phyloP scores from a whole-genome alignment of 345 rosid species.

The Cochlearia excelsa region DNA sequence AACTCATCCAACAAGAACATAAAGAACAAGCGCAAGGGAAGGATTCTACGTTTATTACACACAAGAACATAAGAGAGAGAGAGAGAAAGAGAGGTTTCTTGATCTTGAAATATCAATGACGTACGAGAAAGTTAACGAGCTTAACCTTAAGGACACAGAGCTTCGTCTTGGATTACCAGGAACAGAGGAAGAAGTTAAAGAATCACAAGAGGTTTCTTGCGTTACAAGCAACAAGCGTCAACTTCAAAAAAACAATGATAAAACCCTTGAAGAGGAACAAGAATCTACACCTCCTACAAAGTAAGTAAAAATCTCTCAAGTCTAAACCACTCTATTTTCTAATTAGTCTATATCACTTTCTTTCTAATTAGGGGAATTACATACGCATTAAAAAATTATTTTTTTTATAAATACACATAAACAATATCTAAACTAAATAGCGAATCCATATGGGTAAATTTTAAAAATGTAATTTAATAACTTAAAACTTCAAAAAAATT shows the following conservation, averaged over 20 bases:
- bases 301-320: constrained; percentile 42
- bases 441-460: too few relatives aligned
- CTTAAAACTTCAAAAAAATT: too few relatives aligned
- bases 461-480: too few relatives aligned
- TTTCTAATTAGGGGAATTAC: too few relatives aligned
- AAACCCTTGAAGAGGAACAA: constrained; percentile 36
- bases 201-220: constrained; percentile 40
- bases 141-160: constrained; percentile 82
- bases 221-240: constrained; percentile 56
- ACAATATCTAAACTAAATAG: too few relatives aligned
- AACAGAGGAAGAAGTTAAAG: constrained; percentile 38
- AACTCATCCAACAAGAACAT: constrained; percentile 19
- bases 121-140: constrained; percentile 49
- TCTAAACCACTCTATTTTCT: neutral
- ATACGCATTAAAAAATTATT: too few relatives aligned
- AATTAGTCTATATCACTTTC: too few relatives aligned
- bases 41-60: neutral
- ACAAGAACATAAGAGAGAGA: constrained; percentile 9
- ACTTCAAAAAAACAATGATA: constrained; percentile 21
- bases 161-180: constrained; percentile 90
- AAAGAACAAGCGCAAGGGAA: constrained; percentile 8
- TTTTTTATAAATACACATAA: too few relatives aligned
- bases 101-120: constrained; percentile 27
- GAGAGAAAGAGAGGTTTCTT: neutral
- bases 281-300: constrained; percentile 56